Base-by-base conservation (phyloP, 352 stramenopile species). In the Phytophthora melonis region DNA sequence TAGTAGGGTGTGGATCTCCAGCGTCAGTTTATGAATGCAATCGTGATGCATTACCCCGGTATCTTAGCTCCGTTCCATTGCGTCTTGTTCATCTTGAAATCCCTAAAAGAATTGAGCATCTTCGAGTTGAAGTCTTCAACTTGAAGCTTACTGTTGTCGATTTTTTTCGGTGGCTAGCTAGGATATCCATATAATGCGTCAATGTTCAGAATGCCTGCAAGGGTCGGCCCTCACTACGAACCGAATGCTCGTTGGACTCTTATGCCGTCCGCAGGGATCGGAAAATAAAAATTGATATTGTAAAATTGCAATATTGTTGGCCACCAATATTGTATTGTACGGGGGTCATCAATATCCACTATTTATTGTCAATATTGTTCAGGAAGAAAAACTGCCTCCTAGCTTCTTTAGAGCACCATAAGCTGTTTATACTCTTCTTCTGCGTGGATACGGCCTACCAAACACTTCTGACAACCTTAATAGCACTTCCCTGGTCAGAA, bases 1-100 rank as follows among this genome's bases (percentile, higher is more conserved):
- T 63, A 77, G 64, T 77, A 70, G 41, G 13, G 52, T 52, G 58
- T 58, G 52, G 56, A 63, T 67, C 63, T 72, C 69, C 45, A 63
- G 14, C 41, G 14, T 39, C 39, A 36, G 14, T 32, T 54, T 66
- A 70, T 74, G 58, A 75, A 74, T 57, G 18, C 41, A 54, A 67
- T 43, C 56, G 21, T 55, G 52, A 64, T 68, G 36, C 36, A 45
- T 45, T 45, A 45, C 32, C 32, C 32, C 7, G 32, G 30, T 34
- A 34, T 34, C 30, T 8, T 36, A 36, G 32, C 32, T 36, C 18
- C 63, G 23, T 75, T 67, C 47, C 41, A 41, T 54, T 59, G 8
- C 19, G n/a, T 53, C 10, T 59, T 54, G 39, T 55, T n/a, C 25
- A 63, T 55, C 16, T 63, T 72, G 47, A 50, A 27, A 66, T 32